phyloP scores from a whole-genome alignment of 2,329 filamentous ascomycete species.

The Sarocladium oryzae region DNA sequence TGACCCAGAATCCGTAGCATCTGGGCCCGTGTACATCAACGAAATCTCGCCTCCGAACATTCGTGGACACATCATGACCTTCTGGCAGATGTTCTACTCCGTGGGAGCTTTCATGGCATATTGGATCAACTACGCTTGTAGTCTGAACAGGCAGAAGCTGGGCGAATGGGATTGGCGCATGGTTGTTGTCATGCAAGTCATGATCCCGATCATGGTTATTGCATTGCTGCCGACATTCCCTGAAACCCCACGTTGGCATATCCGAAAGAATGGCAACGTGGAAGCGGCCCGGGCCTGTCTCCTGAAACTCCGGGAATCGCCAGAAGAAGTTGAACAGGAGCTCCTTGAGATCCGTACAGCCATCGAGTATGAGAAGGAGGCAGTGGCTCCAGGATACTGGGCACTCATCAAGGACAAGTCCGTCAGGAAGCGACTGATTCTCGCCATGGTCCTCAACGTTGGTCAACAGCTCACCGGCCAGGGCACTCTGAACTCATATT shows the following conservation, averaged over 20 bases:
- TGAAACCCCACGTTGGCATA: slow-evolving; percentile 62
- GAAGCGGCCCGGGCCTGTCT: slow-evolving; percentile 55
- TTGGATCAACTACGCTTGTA: slow-evolving; percentile 57
- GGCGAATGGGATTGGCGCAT: slow-evolving; percentile 70
- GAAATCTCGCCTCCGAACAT: slow-evolving; percentile 60
- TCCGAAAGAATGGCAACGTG: slow-evolving; percentile 53
- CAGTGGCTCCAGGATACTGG: slow-evolving; percentile 50
- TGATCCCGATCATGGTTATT: slow-evolving; percentile 60
- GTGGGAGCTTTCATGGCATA: slow-evolving; percentile 48
- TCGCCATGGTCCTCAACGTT: slow-evolving; percentile 62
- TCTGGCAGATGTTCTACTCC: slow-evolving; percentile 61
- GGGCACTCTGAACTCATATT: slow-evolving; percentile 67
- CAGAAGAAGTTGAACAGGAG: slow-evolving; percentile 62
- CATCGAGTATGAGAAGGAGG: slow-evolving; percentile 65
- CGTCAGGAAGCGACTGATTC: slow-evolving; percentile 57
- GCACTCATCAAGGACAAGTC: slow-evolving; percentile 66
- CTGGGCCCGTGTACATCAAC: slow-evolving; percentile 65
- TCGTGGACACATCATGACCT: slow-evolving; percentile 58
- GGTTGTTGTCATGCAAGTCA: slow-evolving; percentile 65
- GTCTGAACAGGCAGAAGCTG: slow-evolving; percentile 45
- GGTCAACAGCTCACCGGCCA: slow-evolving; percentile 69
- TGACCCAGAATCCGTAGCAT: slow-evolving; percentile 28
- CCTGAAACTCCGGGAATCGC: slow-evolving; percentile 53
- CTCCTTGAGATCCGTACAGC: slow-evolving; percentile 59
- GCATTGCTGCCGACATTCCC: slow-evolving; percentile 57